Percentiles rank a stretch among this genome's conserved stretches.
These are phyloP conservation scores for Cardamine resedifolia DNA, from an alignment of 345 rosid species.

Conservation along the genomic window DNA sequence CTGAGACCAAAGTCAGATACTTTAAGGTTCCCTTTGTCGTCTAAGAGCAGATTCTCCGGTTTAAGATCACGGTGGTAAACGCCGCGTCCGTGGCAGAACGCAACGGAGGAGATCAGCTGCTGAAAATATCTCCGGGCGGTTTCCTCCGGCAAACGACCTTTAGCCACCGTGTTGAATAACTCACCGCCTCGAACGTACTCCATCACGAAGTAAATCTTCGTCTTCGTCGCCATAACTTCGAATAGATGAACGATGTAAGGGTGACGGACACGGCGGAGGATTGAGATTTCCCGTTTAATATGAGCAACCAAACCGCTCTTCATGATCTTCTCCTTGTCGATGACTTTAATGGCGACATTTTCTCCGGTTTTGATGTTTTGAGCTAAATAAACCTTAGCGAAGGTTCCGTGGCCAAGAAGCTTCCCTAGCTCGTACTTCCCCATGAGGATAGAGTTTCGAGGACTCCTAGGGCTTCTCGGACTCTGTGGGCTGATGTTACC, in stretches of 20 bases:
- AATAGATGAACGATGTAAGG: slow-evolving; percentile 74
- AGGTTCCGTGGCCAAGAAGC: slow-evolving; percentile 81
- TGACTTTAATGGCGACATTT: slow-evolving; percentile 69
- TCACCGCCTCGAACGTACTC: slow-evolving; percentile 83
- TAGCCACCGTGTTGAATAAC: slow-evolving; percentile 64
- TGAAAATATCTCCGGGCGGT: slow-evolving; percentile 70
- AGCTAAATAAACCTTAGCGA: slow-evolving; percentile 86
- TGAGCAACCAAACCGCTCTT: slow-evolving; percentile 66
- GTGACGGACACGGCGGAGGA: slow-evolving; percentile 86
- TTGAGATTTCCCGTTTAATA: slow-evolving; percentile 77
- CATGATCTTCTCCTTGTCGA: slow-evolving; percentile 74
- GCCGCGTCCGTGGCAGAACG: slow-evolving; percentile 78
- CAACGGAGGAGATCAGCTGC: slow-evolving; percentile 73
- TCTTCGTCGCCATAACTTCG: slow-evolving; percentile 87
- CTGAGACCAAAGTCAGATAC: slow-evolving; percentile 91
- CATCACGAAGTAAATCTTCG: slow-evolving; percentile 89
- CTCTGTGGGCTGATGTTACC: slow-evolving; percentile 40
- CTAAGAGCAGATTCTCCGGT: slow-evolving; percentile 81
- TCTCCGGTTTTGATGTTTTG: slow-evolving; percentile 53
- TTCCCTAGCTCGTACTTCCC: slow-evolving; percentile 72
- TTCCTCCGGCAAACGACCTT: slow-evolving; percentile 65
- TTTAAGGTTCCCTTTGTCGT: slow-evolving; percentile 67
- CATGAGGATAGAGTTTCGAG: slow-evolving; percentile 49
- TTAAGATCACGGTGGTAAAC: slow-evolving; percentile 87
- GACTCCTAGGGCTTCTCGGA: slow-evolving; percentile 35